Evolutionary conservation across 345 rosid species (phyloP), one percentile per base, ranked within the genome.

Genomic region (Sonneratia alba): DNA sequence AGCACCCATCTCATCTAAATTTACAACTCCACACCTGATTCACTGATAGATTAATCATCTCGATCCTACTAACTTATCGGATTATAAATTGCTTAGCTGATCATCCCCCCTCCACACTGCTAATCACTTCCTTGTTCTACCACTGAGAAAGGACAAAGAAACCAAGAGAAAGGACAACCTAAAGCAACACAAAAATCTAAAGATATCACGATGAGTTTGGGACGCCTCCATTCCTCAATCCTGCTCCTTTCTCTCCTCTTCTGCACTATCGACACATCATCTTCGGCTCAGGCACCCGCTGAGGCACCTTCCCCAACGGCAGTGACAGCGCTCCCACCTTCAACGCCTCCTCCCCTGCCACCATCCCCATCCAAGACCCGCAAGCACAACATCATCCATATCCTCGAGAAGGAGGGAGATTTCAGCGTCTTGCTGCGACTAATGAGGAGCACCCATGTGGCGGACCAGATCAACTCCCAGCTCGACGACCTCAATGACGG

Each of bases 351-450:
- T 12, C 63, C 62, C 14, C 63, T 70, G 27, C 61, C 75, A 19
- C 22, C 68, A 27, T 16, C 69, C n/a, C 24, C 57, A n/a, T 47
- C 74, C 7, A 67, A 70, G 9, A 36, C 71, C 75, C 27, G 70
- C 51, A 42, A 67, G 49, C 49, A 67, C n/a, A 82, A 89, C 59
- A 84, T 87, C 24, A 80, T 86, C 42, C 84, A 87, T 57, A 83
- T 89, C 84, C 89, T 87, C 7, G 88, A 87, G 36, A 85, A 85
- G 47, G 85, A 82, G 9, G 83, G 87, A 3, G 88, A 82, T 10
- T 87, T 85, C 82, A 83, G 79, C 9, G 38, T 82, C 73, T 75
- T 87, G 36, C 76, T 83, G 47, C 79, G 87, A 18, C 81, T 87
- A 0, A 72, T 87, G 75, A 85, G 81, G 77, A 72, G 83, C 45